phyloP scores from a whole-genome alignment of 345 rosid species.

The Carallia pectinifolia region DNA sequence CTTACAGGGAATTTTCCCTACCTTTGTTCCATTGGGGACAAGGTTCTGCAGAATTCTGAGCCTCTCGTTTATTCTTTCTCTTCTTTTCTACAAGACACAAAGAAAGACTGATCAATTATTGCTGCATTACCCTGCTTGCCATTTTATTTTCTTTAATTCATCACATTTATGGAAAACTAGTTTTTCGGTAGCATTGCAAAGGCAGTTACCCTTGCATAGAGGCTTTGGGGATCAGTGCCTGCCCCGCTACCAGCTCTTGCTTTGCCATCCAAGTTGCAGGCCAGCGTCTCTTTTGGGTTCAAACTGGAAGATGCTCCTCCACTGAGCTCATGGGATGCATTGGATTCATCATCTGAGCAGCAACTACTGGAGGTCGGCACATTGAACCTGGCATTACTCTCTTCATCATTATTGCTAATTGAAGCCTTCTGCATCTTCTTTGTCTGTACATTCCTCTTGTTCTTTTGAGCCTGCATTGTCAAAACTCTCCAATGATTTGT shows the following conservation, averaged over 20 bases:
- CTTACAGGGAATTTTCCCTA: slow-evolving; percentile 3
- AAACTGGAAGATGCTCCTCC: slow-evolving; percentile 38
- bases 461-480: slow-evolving; percentile 39
- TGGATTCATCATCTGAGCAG: slow-evolving; percentile 57
- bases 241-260: slow-evolving; percentile 75
- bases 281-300: slow-evolving; percentile 36
- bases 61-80: slow-evolving; percentile 85
- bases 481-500: background rate
- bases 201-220: slow-evolving; percentile 66
- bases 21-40: slow-evolving; percentile 94
- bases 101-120: background rate
- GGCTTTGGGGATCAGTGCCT: slow-evolving; percentile 80
- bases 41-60: slow-evolving; percentile 70
- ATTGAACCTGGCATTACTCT: slow-evolving; percentile 29
- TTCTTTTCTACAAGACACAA: slow-evolving; percentile 61
- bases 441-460: slow-evolving; percentile 37
- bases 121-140: background rate
- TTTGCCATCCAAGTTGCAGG: slow-evolving; percentile 58
- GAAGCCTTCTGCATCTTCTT: slow-evolving; percentile 37
- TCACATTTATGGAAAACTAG: background rate
- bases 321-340: slow-evolving; percentile 40
- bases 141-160: background rate
- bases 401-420: slow-evolving; percentile 34
- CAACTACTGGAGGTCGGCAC: slow-evolving; percentile 43
- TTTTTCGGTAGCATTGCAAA: background rate